Conservation (phyloP, 139 green algal species). For the Closterium sp. region DNA sequence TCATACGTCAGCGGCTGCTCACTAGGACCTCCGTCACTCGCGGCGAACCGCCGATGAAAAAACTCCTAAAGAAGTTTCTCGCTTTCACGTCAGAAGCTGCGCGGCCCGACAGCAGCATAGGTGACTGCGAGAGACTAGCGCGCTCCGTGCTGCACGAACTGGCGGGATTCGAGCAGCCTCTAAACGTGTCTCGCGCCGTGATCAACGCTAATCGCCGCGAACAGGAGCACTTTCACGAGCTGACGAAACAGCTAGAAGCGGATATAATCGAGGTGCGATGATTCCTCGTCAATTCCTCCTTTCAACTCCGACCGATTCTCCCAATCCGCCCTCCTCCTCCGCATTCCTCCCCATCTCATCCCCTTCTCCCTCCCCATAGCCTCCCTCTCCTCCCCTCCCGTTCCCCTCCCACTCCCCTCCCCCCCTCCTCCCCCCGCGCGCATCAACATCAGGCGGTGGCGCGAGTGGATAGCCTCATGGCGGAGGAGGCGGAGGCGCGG, state of each 20-base stretch:
- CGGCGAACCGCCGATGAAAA: slow-evolving; percentile 59
- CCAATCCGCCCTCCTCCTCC: too few species aligned
- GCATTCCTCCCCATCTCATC: too few species aligned
- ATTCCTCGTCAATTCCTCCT: too few species aligned
- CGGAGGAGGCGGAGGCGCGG: slow-evolving; percentile 55
- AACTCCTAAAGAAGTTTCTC: slow-evolving; percentile 57
- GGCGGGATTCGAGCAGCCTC: slow-evolving; percentile 44
- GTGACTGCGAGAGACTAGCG: slow-evolving; percentile 22
- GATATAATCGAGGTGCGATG: not conserved
- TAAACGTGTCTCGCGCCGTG: slow-evolving; percentile 44
- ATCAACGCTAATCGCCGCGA: slow-evolving; percentile 56
- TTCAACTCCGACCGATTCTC: too few species aligned
- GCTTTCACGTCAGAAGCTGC: not conserved
- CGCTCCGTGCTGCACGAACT: slow-evolving; percentile 48
- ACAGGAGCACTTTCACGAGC: slow-evolving; percentile 30
- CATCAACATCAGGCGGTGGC: slow-evolving; percentile 9
- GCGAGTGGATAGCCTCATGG: slow-evolving; percentile 58
- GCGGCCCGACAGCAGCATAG: not conserved
- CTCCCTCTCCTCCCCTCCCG: not conserved
- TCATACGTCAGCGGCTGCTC: slow-evolving; percentile 58
- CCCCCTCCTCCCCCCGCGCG: not conserved
- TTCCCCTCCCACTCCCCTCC: not conserved
- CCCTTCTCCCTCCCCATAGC: not conserved
- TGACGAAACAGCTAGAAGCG: not conserved
- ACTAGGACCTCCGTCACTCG: slow-evolving; percentile 52